Base-by-base conservation (phyloP, 192 early-diverging fungal species). In the Podochytrium sp. region DNA sequence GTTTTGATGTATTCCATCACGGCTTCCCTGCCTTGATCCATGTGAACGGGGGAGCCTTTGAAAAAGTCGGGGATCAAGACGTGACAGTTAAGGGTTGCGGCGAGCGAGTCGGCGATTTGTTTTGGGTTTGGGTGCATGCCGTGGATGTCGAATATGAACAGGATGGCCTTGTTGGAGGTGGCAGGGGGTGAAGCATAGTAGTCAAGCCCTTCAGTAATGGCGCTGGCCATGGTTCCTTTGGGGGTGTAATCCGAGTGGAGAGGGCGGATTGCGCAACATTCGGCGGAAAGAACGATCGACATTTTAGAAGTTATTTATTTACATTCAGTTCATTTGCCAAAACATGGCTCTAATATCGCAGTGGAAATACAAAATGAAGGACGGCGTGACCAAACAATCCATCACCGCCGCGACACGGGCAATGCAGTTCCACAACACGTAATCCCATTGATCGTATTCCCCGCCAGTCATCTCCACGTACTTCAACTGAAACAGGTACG, bases 121-220 rank as follows among this genome's bases (percentile, higher is more conserved):
- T 62, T 62, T 34, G 60, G 4, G 25, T 62, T 62, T 34, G 60
- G 60, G 37, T 62, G 60, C 60, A 62, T 12, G 29, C 60, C 60
- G 25, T 34, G 37, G 25, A 62, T 62, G 60, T 62, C 60, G 35
- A 34, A 34, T 12, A 62, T 38, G 29, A 18, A 62, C 4, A 62
- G 4, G 4, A 62, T 25, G 10, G 60, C 60, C 7, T 4, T 39
- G 10, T 18, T 16, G 6, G 55, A 27, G 6, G 25, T 27, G 55
- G 55, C 10, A 14, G 29, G 29, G 4, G 60, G 60, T 14, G 60
- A 18, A 12, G 35, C 60, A 32, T 62, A 62, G 35, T 62, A 62
- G 35, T 62, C 60, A 20, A 20, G 55, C 14, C n/a, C n/a, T 16
- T 57, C 30, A 6, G n/a, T 30, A 20, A 57, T 20, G n/a, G 30